Base-by-base conservation (phyloP, 2,329 filamentous ascomycete species). In the Fusarium coffeatum region DNA sequence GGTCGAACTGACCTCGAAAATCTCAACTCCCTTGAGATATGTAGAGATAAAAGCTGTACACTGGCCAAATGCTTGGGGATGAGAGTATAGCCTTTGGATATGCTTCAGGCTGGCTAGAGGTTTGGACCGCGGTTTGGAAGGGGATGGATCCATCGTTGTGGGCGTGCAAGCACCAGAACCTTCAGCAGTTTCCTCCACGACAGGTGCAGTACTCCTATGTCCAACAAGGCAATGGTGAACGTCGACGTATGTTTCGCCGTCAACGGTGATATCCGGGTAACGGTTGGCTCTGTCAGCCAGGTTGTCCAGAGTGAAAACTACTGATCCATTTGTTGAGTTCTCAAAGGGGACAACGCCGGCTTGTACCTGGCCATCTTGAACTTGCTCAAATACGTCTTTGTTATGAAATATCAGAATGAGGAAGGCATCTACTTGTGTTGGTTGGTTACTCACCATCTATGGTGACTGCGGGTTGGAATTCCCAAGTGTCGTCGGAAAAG, bases 21-120 rank as follows among this genome's bases (percentile, higher is more conserved):
- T 87, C 81, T 97, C 93, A n/a, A 91, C 85, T 46, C 88, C 88
- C 72, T 89, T 90, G 66, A 97, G 87, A 74, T 92, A 84, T 28
- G 85, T 83, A 11, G 86, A 84, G 27, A 98, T 86, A 80, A 97
- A 97, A 11, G 77, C 80, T 46, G 90, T 89, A 80, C 94, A 98
- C 82, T 99, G 96, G 27, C 94, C 94, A 85, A 96, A 97, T 28
- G 94, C 96, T 81, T 99, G 96, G 12, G 95, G 94, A 80, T 99
- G 96, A 25, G 93, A 96, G 83, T 97, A 97, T 42, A 99, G 81
- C 75, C 91, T 90, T 72, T 86, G 87, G 75, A 98, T 86, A 72
- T 91, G 85, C 58, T 82, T 80, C 66, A 94, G 80, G 68, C 83
- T 81, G 54, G 77, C 74, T 41, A 86, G 73, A 5, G 89, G 88